These are phyloP conservation scores for Aspergillus tamarii DNA, from an alignment of 2,329 filamentous ascomycete genomes.

Conservation along the genomic window DNA sequence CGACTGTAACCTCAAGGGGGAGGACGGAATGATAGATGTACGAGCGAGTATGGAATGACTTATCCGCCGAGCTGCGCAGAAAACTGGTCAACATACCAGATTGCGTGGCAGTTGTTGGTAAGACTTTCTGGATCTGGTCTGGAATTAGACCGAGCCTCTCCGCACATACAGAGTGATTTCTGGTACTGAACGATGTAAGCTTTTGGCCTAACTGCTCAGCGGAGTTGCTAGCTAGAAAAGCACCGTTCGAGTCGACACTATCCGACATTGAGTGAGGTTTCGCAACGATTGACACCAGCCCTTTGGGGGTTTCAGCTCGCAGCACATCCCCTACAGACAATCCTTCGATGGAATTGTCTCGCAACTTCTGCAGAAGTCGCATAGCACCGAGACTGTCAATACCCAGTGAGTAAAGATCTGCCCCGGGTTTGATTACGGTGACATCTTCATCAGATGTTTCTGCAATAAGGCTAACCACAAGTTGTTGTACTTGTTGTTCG, in stretches of 20 bases:
- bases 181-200: conserved; percentile 22
- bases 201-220: background rate
- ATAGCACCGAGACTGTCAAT: conserved; percentile 43
- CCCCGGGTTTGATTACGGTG: conserved; percentile 19
- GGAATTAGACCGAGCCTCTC: conserved; percentile 21
- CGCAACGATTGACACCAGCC: conserved; percentile 23
- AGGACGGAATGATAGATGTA: conserved; percentile 39
- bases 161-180: conserved; percentile 22
- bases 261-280: conserved; percentile 6
- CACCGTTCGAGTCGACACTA: background rate
- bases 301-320: conserved; percentile 29
- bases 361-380: conserved; percentile 35
- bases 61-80: conserved; percentile 24
- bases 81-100: conserved; percentile 42
- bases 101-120: conserved; percentile 40
- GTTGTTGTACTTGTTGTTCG: conserved; percentile 12
- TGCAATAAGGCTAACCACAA: conserved; percentile 22
- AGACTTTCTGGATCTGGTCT: conserved; percentile 29
- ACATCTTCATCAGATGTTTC: conserved; percentile 19
- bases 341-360: conserved; percentile 29
- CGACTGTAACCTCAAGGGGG: conserved; percentile 26
- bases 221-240: background rate
- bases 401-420: conserved; percentile 30
- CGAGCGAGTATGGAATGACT: conserved; percentile 22
- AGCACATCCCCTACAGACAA: conserved; percentile 34